These are phyloP conservation scores for Tolypocladium amazonense DNA, from an alignment of 2,329 filamentous ascomycete species.

Conservation along the genomic window DNA sequence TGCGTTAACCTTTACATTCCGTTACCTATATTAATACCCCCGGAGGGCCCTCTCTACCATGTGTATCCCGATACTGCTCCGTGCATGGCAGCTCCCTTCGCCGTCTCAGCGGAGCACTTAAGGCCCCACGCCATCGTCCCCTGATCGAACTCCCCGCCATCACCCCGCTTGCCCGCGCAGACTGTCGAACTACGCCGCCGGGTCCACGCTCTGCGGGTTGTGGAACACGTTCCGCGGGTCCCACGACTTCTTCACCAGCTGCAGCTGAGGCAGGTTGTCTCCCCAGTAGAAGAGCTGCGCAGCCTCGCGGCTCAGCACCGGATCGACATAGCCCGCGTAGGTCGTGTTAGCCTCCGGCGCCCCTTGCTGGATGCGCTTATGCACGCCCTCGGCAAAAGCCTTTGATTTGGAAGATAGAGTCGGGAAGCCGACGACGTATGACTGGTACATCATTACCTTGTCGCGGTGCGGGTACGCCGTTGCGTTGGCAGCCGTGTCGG, in stretches of 20 bases:
- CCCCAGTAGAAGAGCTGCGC: constrained; percentile 46
- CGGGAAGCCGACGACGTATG: constrained; percentile 41
- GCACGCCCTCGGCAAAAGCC: constrained; percentile 40
- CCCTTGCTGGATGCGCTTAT: constrained; percentile 28
- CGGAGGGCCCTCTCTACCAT: neutral
- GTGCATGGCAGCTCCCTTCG: neutral
- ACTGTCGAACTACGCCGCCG: constrained; percentile 4
- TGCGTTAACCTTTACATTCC: neutral
- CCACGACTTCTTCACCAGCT: constrained; percentile 37
- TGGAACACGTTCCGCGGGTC: constrained; percentile 46
- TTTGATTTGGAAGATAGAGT: constrained; percentile 33
- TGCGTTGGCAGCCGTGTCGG: constrained; percentile 41
- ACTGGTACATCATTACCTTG: constrained; percentile 53
- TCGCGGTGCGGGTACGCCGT: constrained; percentile 56
- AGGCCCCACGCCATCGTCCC: neutral
- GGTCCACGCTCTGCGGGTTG: constrained; percentile 46
- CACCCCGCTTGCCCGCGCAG: neutral
- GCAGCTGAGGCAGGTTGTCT: constrained; percentile 34
- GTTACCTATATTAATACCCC: neutral
- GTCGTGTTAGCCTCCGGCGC: constrained; percentile 32
- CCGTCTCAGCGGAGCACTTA: neutral
- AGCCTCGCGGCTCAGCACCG: constrained; percentile 26
- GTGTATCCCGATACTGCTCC: neutral
- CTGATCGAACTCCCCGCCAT: neutral
- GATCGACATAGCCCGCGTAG: constrained; percentile 56